phyloP scores from a whole-genome alignment of 2,329 filamentous ascomycete genomes.

The Exophiala lecanii-corni region DNA sequence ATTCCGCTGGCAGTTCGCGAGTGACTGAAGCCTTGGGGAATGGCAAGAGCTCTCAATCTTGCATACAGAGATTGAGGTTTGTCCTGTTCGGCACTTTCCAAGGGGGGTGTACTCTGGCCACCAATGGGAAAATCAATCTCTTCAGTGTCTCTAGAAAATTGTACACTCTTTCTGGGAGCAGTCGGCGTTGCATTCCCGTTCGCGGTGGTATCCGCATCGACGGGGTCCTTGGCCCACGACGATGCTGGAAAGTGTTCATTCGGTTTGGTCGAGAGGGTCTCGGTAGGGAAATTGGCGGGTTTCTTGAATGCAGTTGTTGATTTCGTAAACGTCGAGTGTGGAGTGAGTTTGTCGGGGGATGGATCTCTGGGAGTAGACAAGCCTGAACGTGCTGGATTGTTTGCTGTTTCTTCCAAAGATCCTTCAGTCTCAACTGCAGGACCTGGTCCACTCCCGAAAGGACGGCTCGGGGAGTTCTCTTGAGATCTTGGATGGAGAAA shows the following conservation, averaged over 20 bases:
- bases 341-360: constrained; percentile 13
- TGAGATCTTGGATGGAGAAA: not conserved
- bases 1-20: constrained; percentile 46
- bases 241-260: constrained; percentile 6
- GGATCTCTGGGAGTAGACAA: constrained; percentile 7
- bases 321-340: constrained; percentile 11
- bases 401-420: not conserved
- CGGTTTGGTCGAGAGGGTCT: constrained; percentile 5
- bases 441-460: constrained; percentile 7
- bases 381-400: constrained; percentile 4
- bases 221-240: constrained; percentile 6
- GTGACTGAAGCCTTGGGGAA: constrained; percentile 48
- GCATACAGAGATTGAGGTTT: constrained; percentile 66
- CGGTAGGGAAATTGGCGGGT: constrained; percentile 2
- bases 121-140: constrained; percentile 45
- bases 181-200: constrained; percentile 14
- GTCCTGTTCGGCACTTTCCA: constrained; percentile 58
- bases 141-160: constrained; percentile 61
- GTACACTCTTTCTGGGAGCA: constrained; percentile 54
- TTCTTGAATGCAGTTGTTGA: constrained; percentile 13
- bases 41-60: constrained; percentile 70
- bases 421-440: constrained; percentile 13
- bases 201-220: constrained; percentile 9
- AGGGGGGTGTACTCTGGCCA: constrained; percentile 55
- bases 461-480: not conserved